These are phyloP conservation scores for Trametopsis cervina DNA, from an alignment of 768 basidiomycete genomes.

Conservation along the genomic window DNA sequence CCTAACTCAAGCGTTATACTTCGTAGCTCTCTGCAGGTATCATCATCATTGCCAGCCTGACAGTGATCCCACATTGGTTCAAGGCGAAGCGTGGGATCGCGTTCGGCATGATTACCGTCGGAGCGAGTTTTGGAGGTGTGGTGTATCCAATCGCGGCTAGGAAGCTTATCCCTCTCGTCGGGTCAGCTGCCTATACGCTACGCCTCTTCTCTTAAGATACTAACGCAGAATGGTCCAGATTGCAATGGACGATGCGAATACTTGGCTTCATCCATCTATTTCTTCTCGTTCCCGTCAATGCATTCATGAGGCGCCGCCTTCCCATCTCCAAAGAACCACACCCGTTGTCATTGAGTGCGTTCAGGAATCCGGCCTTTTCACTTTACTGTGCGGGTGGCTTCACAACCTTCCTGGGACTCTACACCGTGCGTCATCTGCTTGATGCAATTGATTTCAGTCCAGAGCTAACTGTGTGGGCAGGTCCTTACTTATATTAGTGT, in stretches of 20 bases:
- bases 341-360: slow-evolving; percentile 52
- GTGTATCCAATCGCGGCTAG: slow-evolving; percentile 55
- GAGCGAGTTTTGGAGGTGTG: slow-evolving; percentile 62
- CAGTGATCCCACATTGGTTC: slow-evolving; percentile 68
- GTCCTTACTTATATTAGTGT: slow-evolving; percentile 65
- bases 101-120: slow-evolving; percentile 54
- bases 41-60: slow-evolving; percentile 53
- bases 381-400: slow-evolving; percentile 52
- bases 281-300: slow-evolving; percentile 44
- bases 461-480: slow-evolving; percentile 16
- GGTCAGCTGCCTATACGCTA: too few species aligned
- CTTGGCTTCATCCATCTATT: slow-evolving; percentile 54
- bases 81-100: slow-evolving; percentile 46
- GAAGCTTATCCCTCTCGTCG: slow-evolving; percentile 44
- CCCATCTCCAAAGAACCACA: slow-evolving; percentile 46
- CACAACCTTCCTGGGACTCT: slow-evolving; percentile 58
- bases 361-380: slow-evolving; percentile 44
- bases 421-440: slow-evolving; percentile 53
- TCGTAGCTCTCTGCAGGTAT: slow-evolving; percentile 33
- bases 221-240: too few species aligned
- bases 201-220: too few species aligned
- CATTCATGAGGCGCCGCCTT: slow-evolving; percentile 36
- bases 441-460: not conserved
- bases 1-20: not conserved
- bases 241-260: slow-evolving; percentile 69